These are phyloP conservation scores for Pichia exigua DNA, from an alignment of 805 yeast species.

Conservation along the genomic window DNA sequence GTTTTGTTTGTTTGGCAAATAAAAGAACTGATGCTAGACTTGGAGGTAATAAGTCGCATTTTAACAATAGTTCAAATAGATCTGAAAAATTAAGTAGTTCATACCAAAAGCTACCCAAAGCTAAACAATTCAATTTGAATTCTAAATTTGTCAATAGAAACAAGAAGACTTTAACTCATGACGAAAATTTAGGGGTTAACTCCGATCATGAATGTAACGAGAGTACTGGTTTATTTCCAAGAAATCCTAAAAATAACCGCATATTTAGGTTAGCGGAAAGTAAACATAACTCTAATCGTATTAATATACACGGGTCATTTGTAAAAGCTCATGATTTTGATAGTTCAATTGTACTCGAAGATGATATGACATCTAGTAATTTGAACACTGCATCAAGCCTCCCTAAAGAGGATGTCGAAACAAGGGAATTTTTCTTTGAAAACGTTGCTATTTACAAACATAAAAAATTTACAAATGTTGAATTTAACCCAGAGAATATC, in stretches of 20 bases:
- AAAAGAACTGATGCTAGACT: background rate
- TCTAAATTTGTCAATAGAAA: background rate
- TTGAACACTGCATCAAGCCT: no score
- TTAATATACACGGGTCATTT: background rate
- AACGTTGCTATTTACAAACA: background rate
- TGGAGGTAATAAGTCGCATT: background rate
- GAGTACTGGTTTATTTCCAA: background rate
- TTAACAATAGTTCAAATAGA: background rate
- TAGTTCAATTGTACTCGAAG: background rate
- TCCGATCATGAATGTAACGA: background rate
- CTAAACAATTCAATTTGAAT: background rate
- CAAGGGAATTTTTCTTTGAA: background rate
- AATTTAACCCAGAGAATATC: background rate
- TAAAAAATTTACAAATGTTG: background rate
- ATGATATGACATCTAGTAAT: background rate
- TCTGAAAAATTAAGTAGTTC: background rate
- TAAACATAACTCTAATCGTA: background rate
- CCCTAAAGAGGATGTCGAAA: no score
- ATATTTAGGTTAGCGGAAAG: background rate
- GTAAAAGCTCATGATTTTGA: background rate
- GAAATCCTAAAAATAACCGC: background rate
- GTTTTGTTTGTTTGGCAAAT: background rate
- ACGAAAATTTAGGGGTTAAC: slow-evolving; percentile 1
- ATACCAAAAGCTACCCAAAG: background rate
- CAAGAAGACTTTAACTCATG: background rate